Conservation (phyloP, 768 basidiomycete genomes). For the Psilocybe tampanensis region DNA sequence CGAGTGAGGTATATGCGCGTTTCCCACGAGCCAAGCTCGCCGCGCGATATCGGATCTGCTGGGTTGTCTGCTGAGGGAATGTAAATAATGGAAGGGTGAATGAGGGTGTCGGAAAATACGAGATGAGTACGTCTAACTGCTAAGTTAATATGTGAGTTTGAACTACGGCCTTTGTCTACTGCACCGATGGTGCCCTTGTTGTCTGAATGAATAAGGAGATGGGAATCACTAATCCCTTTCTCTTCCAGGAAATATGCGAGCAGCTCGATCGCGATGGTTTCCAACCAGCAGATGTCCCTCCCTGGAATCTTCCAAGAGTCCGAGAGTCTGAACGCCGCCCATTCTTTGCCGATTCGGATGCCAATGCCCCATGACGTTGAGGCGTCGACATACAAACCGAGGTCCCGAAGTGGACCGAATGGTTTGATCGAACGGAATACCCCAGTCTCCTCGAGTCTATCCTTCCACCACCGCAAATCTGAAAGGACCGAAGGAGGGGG, state of each 20-base stretch:
- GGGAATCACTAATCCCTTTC: conserved; percentile 6
- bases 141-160: conserved; percentile 31
- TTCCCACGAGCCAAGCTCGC: conserved; percentile 11
- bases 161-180: conserved; percentile 29
- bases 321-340: conserved; percentile 8
- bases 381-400: conserved; percentile 13
- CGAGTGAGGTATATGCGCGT: conserved; percentile 2
- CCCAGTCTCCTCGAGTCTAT: background rate
- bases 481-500: background rate
- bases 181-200: conserved; percentile 37
- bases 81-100: conserved; percentile 18
- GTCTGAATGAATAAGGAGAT: conserved; percentile 30
- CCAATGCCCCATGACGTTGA: conserved; percentile 17
- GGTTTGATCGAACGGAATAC: background rate
- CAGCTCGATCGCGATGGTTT: conserved; percentile 25
- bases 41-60: conserved; percentile 30
- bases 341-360: background rate
- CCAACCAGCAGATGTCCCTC: conserved; percentile 29
- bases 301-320: conserved; percentile 16
- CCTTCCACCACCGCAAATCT: background rate
- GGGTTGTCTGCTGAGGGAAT: conserved; percentile 27
- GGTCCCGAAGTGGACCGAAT: background rate
- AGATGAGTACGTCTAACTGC: conserved; percentile 21
- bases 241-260: conserved; percentile 20
- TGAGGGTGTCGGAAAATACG: conserved; percentile 6